These are phyloP conservation scores for Chaetomiaceae sp. DNA, from an alignment of 2,329 filamentous ascomycete genomes.

Conservation along the genomic window DNA sequence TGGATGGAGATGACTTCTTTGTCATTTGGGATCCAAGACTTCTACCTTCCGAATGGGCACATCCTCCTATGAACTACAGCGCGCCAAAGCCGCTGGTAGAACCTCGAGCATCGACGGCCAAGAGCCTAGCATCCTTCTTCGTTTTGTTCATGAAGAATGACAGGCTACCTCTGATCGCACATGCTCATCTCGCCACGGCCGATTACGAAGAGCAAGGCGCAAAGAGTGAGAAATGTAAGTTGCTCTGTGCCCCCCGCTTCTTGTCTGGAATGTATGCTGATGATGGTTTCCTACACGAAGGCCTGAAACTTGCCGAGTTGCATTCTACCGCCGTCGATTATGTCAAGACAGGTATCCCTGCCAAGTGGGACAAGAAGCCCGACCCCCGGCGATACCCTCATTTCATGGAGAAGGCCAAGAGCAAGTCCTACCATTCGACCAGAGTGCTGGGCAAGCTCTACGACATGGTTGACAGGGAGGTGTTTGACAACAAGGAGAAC, in stretches of 20 bases:
- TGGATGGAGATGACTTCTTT: slow-evolving; percentile 94
- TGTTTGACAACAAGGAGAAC: slow-evolving; percentile 64
- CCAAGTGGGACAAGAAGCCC: slow-evolving; percentile 58
- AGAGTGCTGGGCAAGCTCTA: slow-evolving; percentile 79
- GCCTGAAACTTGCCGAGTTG: slow-evolving; percentile 46
- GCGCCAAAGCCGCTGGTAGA: slow-evolving; percentile 52
- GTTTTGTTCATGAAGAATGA: slow-evolving; percentile 92
- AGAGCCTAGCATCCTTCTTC: slow-evolving; percentile 79
- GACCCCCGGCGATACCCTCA: slow-evolving; percentile 69
- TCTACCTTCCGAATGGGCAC: slow-evolving; percentile 60
- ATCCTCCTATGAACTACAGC: slow-evolving; percentile 71
- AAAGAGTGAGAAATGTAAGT: slow-evolving; percentile 58
- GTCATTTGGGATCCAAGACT: slow-evolving; percentile 83
- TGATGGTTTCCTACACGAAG: background rate
- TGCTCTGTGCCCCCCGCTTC: background rate
- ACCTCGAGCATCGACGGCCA: slow-evolving; percentile 59
- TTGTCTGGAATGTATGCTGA: background rate
- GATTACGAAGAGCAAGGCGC: slow-evolving; percentile 62
- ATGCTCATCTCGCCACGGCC: slow-evolving; percentile 72
- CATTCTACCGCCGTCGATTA: slow-evolving; percentile 95
- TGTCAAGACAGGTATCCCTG: slow-evolving; percentile 79
- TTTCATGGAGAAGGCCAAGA: slow-evolving; percentile 70
- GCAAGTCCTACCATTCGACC: slow-evolving; percentile 56
- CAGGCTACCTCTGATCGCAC: slow-evolving; percentile 71
- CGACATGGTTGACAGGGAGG: slow-evolving; percentile 58